Base-by-base conservation (phyloP, 1,284 basidiomycete genomes). In the Malassezia pachydermatis region DNA sequence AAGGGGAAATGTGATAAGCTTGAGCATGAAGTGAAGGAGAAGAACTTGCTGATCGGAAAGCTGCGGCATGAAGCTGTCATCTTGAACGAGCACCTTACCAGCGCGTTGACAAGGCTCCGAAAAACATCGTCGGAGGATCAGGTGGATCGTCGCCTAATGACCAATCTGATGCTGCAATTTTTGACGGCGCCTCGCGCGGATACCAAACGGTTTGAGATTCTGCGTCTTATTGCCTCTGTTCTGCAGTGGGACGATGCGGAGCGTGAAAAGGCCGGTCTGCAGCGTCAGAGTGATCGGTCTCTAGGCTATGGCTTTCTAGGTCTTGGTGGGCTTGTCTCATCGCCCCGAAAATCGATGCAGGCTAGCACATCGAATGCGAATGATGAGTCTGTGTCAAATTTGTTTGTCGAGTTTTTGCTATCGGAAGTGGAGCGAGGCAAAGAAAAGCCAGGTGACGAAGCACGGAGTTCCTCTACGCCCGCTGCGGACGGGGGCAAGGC, bases 41-140 rank as follows among this genome's bases (percentile, higher is more conserved):
- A 96, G 77, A 84, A 84, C 16, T 14, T 52, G n/a, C 20, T 52
- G 13, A 52, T 52, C 20, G 50, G 45, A 7, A 52, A 52, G 36
- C 33, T 52, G 19, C 50, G 45, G 24, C 50, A 52, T 19, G 50
- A 52, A 28, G 54, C 41, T 13, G 43, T 68, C 23, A 55, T 96
- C 48, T 82, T 92, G 67, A 96, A 98, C 65, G 92, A 98, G 68
- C 92, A 99, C 65, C 78, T 99, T 7, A 95, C 89, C 60, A 90
- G 96, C 73, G 90, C 94, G 0, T 79, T 99, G n/a, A 83, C 90
- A 13, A 81, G 92, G 19, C 76, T 98, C 37, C 81, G 88, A 29
- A 84, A 83, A 58, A 86, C 83, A 54, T 83, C 86, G 2, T 81
- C 84, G 1, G 86, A 88, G 52, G 84, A 80, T 43, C 92, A 86